Conservation (phyloP, 2,329 filamentous ascomycete species). For the Fusarium dlaminii region DNA sequence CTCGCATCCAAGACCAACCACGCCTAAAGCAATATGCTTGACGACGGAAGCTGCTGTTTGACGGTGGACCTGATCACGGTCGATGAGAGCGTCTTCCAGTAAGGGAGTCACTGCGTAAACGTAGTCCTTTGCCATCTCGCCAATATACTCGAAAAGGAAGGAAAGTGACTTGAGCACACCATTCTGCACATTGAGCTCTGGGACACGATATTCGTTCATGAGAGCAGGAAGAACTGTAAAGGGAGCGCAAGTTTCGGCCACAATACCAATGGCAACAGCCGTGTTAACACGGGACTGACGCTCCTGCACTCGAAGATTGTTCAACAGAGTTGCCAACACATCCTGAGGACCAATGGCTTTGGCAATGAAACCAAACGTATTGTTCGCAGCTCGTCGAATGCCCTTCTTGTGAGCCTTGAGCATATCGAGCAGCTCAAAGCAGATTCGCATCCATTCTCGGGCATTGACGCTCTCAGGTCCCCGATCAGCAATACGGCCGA, state of each 20-base stretch:
- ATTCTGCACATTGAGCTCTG: conserved; percentile 98
- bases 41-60: conserved; percentile 97
- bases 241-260: conserved; percentile 96
- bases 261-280: conserved; percentile 97
- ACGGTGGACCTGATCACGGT: conserved; percentile 96
- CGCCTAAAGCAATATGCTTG: conserved; percentile 96
- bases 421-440: conserved; percentile 99
- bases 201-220: conserved; percentile 99
- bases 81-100: conserved; percentile 95
- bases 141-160: conserved; percentile 99
- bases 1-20: conserved; percentile 97
- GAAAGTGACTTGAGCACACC: conserved; percentile 96
- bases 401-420: conserved; percentile 99
- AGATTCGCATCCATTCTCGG: conserved; percentile 99
- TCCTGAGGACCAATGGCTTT: conserved; percentile 99
- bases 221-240: conserved; percentile 98
- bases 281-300: conserved; percentile 98
- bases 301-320: conserved; percentile 96
- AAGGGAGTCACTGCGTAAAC: conserved; percentile 97
- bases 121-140: conserved; percentile 99
- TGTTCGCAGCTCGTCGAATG: conserved; percentile 97
- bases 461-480: conserved; percentile 97
- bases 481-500: conserved; percentile 96
- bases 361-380: conserved; percentile 99
- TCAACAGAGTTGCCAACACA: conserved; percentile 92